Percentiles rank a stretch among this genome's conserved stretches.
These are phyloP conservation scores for Linum lewisii DNA, from an alignment of 345 rosid genomes.

Conservation along the genomic window DNA sequence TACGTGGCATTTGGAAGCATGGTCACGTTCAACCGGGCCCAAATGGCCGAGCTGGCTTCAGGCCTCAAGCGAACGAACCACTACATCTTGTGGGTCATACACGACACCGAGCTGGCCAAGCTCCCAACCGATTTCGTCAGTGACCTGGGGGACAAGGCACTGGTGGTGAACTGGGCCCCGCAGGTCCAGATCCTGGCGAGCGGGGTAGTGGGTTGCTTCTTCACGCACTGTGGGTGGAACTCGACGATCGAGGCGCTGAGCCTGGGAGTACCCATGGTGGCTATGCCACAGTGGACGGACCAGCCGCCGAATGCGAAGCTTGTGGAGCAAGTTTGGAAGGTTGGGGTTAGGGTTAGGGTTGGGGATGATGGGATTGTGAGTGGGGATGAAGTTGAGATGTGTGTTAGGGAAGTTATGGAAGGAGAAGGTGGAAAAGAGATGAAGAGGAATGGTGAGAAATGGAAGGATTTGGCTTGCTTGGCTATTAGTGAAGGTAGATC, in stretches of 20 bases:
- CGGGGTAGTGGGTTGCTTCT: slow-evolving; percentile 42
- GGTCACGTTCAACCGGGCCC: background rate
- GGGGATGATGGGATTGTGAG: slow-evolving; percentile 45
- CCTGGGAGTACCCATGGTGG: slow-evolving; percentile 59
- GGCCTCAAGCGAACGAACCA: slow-evolving; percentile 1
- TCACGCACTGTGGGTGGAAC: slow-evolving; percentile 75
- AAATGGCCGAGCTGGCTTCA: background rate
- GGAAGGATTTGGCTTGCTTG: slow-evolving; percentile 42
- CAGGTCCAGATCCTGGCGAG: slow-evolving; percentile 35
- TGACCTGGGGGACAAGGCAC: background rate
- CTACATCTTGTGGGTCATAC: background rate
- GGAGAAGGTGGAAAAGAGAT: slow-evolving; percentile 40
- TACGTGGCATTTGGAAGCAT: slow-evolving; percentile 5
- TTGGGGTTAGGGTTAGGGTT: slow-evolving; percentile 26
- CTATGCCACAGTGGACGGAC: slow-evolving; percentile 61
- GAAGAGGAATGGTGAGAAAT: slow-evolving; percentile 31
- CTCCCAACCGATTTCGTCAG: background rate
- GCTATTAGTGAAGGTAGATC: slow-evolving; percentile 54
- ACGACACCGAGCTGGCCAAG: background rate
- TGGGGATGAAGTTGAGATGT: slow-evolving; percentile 35
- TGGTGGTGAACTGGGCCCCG: slow-evolving; percentile 1
- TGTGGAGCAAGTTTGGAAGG: slow-evolving; percentile 50
- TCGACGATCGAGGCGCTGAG: slow-evolving; percentile 65
- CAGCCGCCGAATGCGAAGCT: slow-evolving; percentile 58
- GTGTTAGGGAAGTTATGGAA: slow-evolving; percentile 52